Percentiles rank a stretch among this genome's conserved stretches.
Evolutionary conservation across 768 basidiomycete genomes (phyloP).

Genomic region (Hericium erinaceus): DNA sequence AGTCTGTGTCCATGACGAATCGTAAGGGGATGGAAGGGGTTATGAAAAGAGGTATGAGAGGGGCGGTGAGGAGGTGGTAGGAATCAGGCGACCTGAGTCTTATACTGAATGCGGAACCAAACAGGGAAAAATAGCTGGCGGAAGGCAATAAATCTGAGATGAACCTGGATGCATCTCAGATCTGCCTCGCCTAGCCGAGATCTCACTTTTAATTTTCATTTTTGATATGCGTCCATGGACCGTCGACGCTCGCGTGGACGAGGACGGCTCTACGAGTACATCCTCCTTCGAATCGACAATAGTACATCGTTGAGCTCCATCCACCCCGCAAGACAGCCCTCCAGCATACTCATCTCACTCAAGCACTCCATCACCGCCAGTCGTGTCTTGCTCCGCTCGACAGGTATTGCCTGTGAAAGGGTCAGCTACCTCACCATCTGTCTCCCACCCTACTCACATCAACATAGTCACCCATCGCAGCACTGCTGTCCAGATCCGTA

Average conservation of each 20-base stretch:
- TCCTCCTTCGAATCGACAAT: too few relatives aligned
- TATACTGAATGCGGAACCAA: conserved; percentile 5
- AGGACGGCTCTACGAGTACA: neutral
- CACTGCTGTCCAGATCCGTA: conserved; percentile 1
- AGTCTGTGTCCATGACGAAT: conserved; percentile 51
- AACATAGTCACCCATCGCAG: conserved; percentile 7
- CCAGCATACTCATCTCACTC: conserved; percentile 12
- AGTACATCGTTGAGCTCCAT: conserved; percentile 1
- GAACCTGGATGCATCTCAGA: conserved; percentile 6
- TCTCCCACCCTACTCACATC: conserved; percentile 8
- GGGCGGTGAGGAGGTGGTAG: conserved; percentile 12
- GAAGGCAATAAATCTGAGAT: conserved; percentile 14
- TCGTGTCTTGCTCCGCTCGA: conserved; percentile 3
- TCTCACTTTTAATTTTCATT: neutral
- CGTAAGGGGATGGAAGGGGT: conserved; percentile 2
- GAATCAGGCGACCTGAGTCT: neutral
- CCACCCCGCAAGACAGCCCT: conserved; percentile 11
- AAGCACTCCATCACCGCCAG: conserved; percentile 9
- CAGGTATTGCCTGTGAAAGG: conserved; percentile 8
- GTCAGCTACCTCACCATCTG: neutral
- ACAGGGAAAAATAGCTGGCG: conserved; percentile 2
- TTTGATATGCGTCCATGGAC: neutral
- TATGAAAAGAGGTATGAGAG: conserved; percentile 11
- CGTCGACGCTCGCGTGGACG: neutral
- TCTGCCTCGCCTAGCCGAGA: conserved; percentile 8